A percentile compares a stretch with the other conserved stretches of the same genome.
These are phyloP conservation scores for Coelastrella sp. DNA, from an alignment of 139 green algal species.

Conservation along the genomic window DNA sequence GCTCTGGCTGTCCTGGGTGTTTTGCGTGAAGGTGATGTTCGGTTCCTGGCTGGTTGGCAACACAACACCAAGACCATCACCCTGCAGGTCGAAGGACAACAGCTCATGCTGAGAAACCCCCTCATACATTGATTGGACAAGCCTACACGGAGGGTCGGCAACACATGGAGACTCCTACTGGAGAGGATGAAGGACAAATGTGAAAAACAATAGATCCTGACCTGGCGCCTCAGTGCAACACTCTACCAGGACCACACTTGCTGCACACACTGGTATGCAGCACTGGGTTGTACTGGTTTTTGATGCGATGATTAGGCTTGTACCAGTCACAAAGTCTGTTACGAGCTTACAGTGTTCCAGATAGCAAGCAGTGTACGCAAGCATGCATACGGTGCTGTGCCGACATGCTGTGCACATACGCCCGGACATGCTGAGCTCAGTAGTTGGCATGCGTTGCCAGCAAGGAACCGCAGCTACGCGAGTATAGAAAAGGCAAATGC, in stretches of 20 bases:
- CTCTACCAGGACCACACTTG: too few species aligned
- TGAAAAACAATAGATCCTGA: too few species aligned
- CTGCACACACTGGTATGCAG: too few species aligned
- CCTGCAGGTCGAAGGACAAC: not conserved
- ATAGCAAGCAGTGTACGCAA: not conserved
- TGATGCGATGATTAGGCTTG: too few species aligned
- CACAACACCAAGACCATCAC: not conserved
- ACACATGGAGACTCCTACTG: too few species aligned
- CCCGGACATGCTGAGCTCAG: not conserved
- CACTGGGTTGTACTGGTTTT: too few species aligned
- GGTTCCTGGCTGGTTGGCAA: not conserved
- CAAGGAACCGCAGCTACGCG: not conserved
- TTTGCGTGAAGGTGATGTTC: not conserved
- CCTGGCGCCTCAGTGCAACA: too few species aligned
- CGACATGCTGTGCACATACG: not conserved
- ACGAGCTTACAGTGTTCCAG: not conserved
- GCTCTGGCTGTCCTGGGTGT: not conserved
- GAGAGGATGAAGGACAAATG: too few species aligned
- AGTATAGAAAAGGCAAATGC: not conserved
- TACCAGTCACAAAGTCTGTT: too few species aligned
- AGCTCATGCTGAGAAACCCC: too few species aligned
- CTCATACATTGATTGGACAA: too few species aligned
- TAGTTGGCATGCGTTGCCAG: not conserved
- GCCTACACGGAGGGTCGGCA: too few species aligned
- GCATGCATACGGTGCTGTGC: not conserved